These are phyloP conservation scores for Phytophthora sansomeana DNA, from an alignment of 352 stramenopile genomes.

Conservation along the genomic window DNA sequence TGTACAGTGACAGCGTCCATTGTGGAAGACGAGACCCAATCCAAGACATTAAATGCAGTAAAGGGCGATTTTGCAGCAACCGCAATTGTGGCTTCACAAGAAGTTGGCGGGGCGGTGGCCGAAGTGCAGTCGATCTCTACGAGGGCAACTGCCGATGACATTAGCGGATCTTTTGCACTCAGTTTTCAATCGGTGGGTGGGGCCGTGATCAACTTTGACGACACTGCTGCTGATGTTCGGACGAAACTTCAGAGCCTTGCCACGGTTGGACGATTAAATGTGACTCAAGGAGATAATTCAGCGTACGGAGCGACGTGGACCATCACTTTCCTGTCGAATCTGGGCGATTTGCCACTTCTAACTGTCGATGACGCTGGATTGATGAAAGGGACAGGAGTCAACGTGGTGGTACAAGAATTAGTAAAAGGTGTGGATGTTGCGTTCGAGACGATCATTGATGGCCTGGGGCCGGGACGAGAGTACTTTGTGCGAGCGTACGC, in stretches of 20 bases:
- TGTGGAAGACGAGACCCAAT: conserved; percentile 48
- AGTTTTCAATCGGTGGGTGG: conserved; percentile 71
- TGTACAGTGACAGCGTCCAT: conserved; percentile 53
- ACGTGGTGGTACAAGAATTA: conserved; percentile 57
- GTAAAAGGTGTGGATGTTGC: conserved; percentile 63
- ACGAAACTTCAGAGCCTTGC: conserved; percentile 77
- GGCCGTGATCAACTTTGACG: conserved; percentile 71
- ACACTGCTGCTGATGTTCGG: conserved; percentile 74
- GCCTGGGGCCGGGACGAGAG: conserved; percentile 46
- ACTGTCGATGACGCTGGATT: conserved; percentile 34
- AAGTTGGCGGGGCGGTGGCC: conserved; percentile 63
- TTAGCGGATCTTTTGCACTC: conserved; percentile 65
- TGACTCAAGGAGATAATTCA: conserved; percentile 53
- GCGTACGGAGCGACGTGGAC: conserved; percentile 69
- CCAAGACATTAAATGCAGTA: conserved; percentile 38
- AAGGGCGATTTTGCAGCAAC: conserved; percentile 49
- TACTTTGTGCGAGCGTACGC: conserved; percentile 77
- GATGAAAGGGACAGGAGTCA: conserved; percentile 55
- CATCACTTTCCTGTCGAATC: conserved; percentile 77
- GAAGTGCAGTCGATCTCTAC: conserved; percentile 76
- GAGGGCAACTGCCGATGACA: conserved; percentile 42
- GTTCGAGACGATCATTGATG: conserved; percentile 74
- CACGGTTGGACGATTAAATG: conserved; percentile 68
- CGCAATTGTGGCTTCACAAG: conserved; percentile 56
- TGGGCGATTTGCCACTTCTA: conserved; percentile 70